A percentile compares a stretch with the other conserved stretches of the same genome.
These are phyloP conservation scores for Coelastrella sp. DNA, from an alignment of 139 green algal genomes.

Conservation along the genomic window DNA sequence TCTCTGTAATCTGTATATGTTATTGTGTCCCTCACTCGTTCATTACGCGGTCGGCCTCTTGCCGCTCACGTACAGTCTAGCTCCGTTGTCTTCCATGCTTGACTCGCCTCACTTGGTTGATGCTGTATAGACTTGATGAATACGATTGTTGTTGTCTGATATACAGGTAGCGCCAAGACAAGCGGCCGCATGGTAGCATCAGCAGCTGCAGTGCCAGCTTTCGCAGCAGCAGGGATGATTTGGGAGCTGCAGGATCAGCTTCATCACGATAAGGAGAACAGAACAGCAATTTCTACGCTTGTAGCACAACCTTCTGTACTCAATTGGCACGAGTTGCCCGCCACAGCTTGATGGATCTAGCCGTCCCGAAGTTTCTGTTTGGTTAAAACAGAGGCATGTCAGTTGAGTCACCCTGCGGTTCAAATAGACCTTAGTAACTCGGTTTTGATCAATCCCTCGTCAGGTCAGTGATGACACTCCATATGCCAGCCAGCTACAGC, in stretches of 20 bases:
- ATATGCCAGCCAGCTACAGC: no score
- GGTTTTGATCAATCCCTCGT: no score
- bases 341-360: neutral
- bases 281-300: constrained; percentile 2
- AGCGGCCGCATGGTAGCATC: neutral
- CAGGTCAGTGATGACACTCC: no score
- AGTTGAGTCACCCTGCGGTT: no score
- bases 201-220: constrained; percentile 3
- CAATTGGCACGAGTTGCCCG: constrained; percentile 40
- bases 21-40: neutral
- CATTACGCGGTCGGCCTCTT: neutral
- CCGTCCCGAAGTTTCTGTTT: neutral
- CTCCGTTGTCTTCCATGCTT: neutral
- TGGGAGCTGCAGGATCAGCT: constrained; percentile 28
- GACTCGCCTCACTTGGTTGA: neutral
- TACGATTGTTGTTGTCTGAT: no score
- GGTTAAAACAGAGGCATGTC: neutral
- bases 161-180: neutral
- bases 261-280: neutral
- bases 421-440: no score
- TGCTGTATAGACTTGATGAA: no score
- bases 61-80: neutral
- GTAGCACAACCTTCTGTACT: constrained; percentile 14
- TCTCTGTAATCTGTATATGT: neutral
- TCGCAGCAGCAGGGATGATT: constrained; percentile 25